Evolutionary conservation across 768 basidiomycete genomes (phyloP).

Genomic region (Agaricus sinodeliciosus): DNA sequence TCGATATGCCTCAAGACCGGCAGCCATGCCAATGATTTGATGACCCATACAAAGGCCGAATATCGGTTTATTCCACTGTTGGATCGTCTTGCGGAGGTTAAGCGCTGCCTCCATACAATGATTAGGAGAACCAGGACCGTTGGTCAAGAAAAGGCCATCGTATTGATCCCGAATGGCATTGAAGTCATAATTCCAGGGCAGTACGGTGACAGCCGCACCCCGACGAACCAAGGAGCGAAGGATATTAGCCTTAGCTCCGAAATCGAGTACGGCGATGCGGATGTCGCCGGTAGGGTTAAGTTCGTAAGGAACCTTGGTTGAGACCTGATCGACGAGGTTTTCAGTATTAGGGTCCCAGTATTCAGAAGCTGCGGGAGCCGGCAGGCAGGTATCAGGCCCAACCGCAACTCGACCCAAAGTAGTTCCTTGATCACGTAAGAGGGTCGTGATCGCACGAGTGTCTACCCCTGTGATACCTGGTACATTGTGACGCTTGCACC

Average conservation of each 20-base stretch:
- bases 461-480: conserved; percentile 97
- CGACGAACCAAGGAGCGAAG: conserved; percentile 87
- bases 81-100: conserved; percentile 72
- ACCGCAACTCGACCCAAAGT: conserved; percentile 89
- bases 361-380: conserved; percentile 56
- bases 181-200: conserved; percentile 98
- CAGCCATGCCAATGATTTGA: conserved; percentile 96
- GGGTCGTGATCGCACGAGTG: conserved; percentile 90
- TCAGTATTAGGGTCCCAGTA: conserved; percentile 92
- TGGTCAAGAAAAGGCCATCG: conserved; percentile 93
- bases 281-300: conserved; percentile 85
- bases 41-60: conserved; percentile 99
- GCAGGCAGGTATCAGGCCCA: conserved; percentile 59
- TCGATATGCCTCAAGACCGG: conserved; percentile 91
- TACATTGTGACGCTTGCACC: conserved; percentile 86
- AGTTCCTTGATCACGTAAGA: conserved; percentile 95
- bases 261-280: conserved; percentile 93
- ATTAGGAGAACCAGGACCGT: conserved; percentile 92
- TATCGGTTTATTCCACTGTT: conserved; percentile 89
- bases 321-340: conserved; percentile 92
- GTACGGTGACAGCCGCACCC: conserved; percentile 86
- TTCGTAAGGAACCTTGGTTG: conserved; percentile 76
- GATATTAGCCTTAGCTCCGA: conserved; percentile 97
- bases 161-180: conserved; percentile 83
- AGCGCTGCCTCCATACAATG: conserved; percentile 83